phyloP scores from a whole-genome alignment of 176 grass and related monocot species.

The Dactylis glomerata region DNA sequence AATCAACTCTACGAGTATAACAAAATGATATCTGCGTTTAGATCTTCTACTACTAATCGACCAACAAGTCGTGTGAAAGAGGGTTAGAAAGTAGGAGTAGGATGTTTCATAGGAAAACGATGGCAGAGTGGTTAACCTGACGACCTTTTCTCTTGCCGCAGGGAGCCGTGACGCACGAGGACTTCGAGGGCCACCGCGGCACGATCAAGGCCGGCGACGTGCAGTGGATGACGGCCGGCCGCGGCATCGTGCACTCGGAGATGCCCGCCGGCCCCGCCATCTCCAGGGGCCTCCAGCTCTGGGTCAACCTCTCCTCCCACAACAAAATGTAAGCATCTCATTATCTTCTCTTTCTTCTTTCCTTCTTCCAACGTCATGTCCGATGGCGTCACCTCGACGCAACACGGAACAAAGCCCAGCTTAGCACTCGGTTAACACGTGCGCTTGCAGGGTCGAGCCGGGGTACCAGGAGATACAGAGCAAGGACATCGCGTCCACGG shows the following conservation, averaged over 20 bases:
- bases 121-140: neutral
- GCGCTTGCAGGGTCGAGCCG: conserved; percentile 70
- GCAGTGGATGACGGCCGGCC: conserved; percentile 98
- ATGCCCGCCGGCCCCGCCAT: conserved; percentile 72
- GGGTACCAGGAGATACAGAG: conserved; percentile 88
- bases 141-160: conserved; percentile 10
- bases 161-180: conserved; percentile 84
- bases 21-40: neutral
- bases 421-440: neutral
- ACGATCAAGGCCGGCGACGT: conserved; percentile 90
- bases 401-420: neutral
- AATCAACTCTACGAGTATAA: neutral
- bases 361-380: neutral
- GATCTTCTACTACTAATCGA: neutral
- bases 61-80: neutral
- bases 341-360: neutral
- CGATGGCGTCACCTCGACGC: neutral
- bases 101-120: neutral
- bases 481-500: conserved; percentile 65
- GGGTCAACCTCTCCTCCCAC: conserved; percentile 90
- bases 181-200: conserved; percentile 90
- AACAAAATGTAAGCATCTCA: conserved; percentile 79
- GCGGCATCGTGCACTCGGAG: conserved; percentile 95
- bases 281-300: conserved; percentile 86
- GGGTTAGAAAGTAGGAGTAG: neutral